phyloP scores from a whole-genome alignment of 495 filamentous ascomycete species.

The Entonaema liquescens region DNA sequence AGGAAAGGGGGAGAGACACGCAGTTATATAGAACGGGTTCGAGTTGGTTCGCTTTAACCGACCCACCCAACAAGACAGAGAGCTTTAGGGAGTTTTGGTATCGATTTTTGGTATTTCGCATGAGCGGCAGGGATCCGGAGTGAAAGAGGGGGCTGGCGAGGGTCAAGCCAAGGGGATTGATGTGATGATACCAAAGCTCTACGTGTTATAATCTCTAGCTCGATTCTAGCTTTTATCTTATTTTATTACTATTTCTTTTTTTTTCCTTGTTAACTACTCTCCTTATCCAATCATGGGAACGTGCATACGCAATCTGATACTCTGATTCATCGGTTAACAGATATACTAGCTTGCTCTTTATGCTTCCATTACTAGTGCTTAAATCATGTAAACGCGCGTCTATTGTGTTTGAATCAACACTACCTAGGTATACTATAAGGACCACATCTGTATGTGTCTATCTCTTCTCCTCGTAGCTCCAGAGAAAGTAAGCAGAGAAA shows the following conservation, averaged over 20 bases:
- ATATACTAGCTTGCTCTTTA: no score
- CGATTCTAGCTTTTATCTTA: slow-evolving; percentile 14
- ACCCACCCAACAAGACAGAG: neutral
- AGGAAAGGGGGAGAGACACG: neutral
- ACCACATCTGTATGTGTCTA: neutral
- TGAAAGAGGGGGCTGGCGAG: neutral
- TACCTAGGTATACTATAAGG: no score
- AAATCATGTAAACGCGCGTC: neutral
- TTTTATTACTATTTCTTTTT: neutral
- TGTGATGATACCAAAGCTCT: slow-evolving; percentile 30
- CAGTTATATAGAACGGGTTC: neutral
- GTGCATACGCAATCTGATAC: neutral
- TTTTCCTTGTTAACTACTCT: neutral
- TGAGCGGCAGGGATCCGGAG: neutral
- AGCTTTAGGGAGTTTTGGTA: slow-evolving; percentile 12
- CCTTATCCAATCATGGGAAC: neutral
- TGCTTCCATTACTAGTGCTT: neutral
- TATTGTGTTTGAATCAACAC: neutral
- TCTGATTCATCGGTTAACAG: no score
- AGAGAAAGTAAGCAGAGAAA: neutral
- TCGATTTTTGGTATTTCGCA: slow-evolving; percentile 2
- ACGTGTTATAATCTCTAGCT: slow-evolving; percentile 11
- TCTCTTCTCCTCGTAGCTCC: neutral
- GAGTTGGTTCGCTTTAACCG: neutral
- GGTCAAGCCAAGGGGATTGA: neutral